Percentiles rank a stretch among this genome's conserved stretches.
phyloP scores from a whole-genome alignment of 176 grass and related monocot genomes.

The Oryza australiensis region DNA sequence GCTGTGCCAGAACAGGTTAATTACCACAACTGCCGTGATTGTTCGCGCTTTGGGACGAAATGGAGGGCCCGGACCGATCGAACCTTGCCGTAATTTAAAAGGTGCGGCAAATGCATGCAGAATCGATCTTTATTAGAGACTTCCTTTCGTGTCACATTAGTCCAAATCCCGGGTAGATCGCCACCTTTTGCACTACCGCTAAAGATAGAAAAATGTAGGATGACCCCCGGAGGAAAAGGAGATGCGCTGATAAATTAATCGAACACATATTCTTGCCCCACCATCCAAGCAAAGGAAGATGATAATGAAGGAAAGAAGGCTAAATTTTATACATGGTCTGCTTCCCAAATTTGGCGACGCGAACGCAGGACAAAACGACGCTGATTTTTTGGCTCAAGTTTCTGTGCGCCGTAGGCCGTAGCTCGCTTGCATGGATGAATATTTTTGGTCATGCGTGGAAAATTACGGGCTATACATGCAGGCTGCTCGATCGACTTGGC shows the following conservation, averaged over 20 bases:
- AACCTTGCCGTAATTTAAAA: constrained; percentile 44
- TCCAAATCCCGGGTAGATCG: constrained; percentile 24
- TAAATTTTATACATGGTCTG: constrained; percentile 30
- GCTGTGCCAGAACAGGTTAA: too few relatives aligned
- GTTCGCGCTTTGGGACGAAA: background rate
- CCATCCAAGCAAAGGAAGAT: constrained; percentile 48
- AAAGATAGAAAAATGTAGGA: background rate
- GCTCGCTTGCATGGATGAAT: background rate
- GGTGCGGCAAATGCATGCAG: background rate
- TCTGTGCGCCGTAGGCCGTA: background rate
- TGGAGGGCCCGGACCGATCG: background rate
- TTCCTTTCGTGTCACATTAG: constrained; percentile 24
- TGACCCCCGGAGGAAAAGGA: background rate
- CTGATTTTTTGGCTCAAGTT: background rate
- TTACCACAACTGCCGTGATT: background rate
- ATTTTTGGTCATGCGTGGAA: background rate
- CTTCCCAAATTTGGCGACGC: constrained; percentile 45
- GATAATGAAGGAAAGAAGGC: background rate
- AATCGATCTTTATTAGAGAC: background rate
- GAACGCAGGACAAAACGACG: background rate
- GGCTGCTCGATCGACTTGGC: background rate
- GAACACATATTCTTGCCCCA: constrained; percentile 50
- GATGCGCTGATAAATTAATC: constrained; percentile 44
- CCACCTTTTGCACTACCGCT: constrained; percentile 26
- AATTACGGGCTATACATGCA: background rate